These are phyloP conservation scores for Tylopilus sp. DNA, from an alignment of 1,284 basidiomycete genomes.

Conservation along the genomic window DNA sequence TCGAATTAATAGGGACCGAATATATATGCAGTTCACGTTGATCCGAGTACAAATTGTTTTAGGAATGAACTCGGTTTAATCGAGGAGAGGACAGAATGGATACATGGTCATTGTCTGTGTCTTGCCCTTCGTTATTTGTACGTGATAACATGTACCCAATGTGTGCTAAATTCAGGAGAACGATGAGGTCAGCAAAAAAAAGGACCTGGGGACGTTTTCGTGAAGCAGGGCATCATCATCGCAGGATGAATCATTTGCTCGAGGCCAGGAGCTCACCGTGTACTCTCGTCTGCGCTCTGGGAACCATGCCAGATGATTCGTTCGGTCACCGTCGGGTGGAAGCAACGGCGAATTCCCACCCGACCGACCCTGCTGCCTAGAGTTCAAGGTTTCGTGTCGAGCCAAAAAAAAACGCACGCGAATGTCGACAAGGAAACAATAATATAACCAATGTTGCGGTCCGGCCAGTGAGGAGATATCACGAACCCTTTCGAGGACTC, in stretches of 20 bases:
- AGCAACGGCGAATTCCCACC: neutral
- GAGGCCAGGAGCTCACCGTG: neutral
- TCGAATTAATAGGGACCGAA: constrained; percentile 5
- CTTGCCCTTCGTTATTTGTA: constrained; percentile 22
- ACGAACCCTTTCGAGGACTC: neutral
- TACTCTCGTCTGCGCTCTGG: neutral
- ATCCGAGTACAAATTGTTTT: constrained; percentile 27
- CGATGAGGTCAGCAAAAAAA: constrained; percentile 22
- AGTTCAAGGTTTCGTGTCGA: constrained; percentile 1
- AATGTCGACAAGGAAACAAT: constrained; percentile 18
- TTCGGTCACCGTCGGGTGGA: neutral
- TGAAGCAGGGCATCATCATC: constrained; percentile 1
- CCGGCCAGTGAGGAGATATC: neutral
- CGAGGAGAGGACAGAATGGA: constrained; percentile 20
- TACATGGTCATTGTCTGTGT: constrained; percentile 7
- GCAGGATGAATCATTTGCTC: neutral
- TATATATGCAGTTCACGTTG: constrained; percentile 24
- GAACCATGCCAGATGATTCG: neutral
- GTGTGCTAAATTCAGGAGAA: constrained; percentile 30
- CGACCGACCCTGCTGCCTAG: constrained; percentile 8
- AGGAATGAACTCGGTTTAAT: constrained; percentile 16
- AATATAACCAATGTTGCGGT: constrained; percentile 12
- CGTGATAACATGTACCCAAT: constrained; percentile 30
- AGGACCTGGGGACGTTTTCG: constrained; percentile 4
- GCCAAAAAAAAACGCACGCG: constrained; percentile 6